Evolutionary conservation across 805 yeast genomes (phyloP).

Genomic region (Ascoidea tarda): DNA sequence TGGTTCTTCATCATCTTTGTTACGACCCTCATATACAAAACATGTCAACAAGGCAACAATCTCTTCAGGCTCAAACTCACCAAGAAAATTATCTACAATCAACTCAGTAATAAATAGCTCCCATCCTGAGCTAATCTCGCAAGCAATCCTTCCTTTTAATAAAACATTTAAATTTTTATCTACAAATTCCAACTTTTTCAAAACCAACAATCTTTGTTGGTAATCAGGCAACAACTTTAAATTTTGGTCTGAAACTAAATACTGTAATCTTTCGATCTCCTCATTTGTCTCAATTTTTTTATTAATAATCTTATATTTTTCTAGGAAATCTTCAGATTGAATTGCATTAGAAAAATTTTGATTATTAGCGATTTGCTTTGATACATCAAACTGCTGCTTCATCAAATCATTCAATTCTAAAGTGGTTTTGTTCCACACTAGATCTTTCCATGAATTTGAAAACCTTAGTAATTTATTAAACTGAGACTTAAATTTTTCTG

Average conservation of each 20-base stretch:
- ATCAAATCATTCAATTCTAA: conserved; percentile 23
- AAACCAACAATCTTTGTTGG: conserved; percentile 72
- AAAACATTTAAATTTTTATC: conserved; percentile 58
- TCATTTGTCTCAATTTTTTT: conserved; percentile 29
- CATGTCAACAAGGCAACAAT: conserved; percentile 89
- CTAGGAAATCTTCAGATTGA: conserved; percentile 27
- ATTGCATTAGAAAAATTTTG: conserved; percentile 13
- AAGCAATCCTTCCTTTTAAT: conserved; percentile 85
- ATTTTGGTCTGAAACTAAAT: conserved; percentile 72
- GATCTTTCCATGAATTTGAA: conserved; percentile 29
- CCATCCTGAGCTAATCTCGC: conserved; percentile 86
- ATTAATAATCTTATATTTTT: conserved; percentile 30
- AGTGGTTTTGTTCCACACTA: conserved; percentile 23
- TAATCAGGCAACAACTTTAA: conserved; percentile 86
- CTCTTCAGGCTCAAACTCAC: conserved; percentile 89
- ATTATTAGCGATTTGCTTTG: conserved; percentile 17
- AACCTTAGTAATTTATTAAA: conserved; percentile 21
- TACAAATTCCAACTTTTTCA: conserved; percentile 67
- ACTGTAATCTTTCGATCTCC: conserved; percentile 41
- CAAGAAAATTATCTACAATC: conserved; percentile 80
- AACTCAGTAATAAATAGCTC: conserved; percentile 83
- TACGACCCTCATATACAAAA: conserved; percentile 80
- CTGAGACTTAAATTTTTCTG: conserved; percentile 22
- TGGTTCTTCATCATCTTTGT: conserved; percentile 45
- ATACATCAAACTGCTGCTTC: conserved; percentile 22